Evolutionary conservation across 306 rosid species (phyloP), one percentile per base, ranked within the genome.

Genomic region (Vicia villosa): DNA sequence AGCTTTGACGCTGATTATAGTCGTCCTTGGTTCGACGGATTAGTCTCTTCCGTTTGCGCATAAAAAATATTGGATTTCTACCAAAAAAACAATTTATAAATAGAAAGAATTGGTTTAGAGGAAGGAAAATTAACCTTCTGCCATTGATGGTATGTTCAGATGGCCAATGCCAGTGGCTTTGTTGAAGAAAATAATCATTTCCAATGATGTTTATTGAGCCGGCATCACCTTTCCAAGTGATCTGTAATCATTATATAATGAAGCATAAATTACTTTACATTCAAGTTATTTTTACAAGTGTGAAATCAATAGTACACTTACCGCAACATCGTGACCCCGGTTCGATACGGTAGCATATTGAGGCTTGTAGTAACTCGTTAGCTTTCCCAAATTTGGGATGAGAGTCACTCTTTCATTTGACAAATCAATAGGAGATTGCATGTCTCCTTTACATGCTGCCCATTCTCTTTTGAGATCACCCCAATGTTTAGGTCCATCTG

Each of bases 91-190:
- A n/a, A n/a, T n/a, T n/a, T n/a, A 24, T 24, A 24, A 24, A 24
- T 3, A 24, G 28, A 24, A 24, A 24, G 37, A 32, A 32, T 6
- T 32, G 24, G 26, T 5, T 49, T 2, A 54, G 9, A 22, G 2
- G 37, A 55, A 13, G 5, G 5, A 2, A 14, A 63, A 61, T 10
- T 34, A 42, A 83, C 96, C 84, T 86, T n/a, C 68, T 68, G 66
- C 91, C 89, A 8, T 91, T 74, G 69, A 91, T 69, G 78, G 90
- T 15, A 21, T 91, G 97, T 77, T 91, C 95, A 2, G 97, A 74
- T 52, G 95, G 95, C 61, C 83, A 73, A 77, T 91, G 97, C 95
- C 97, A 86, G 20, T 91, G 97, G 42, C 65, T 41, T 78, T 78
- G 83, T 67, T 73, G 73, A 47, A 91, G 95, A 32, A 46, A 54